Percentiles rank a stretch among this genome's conserved stretches.
These are phyloP conservation scores for Wickerhamomyces sp. DNA, from an alignment of 1,139 yeast genomes.

Conservation along the genomic window DNA sequence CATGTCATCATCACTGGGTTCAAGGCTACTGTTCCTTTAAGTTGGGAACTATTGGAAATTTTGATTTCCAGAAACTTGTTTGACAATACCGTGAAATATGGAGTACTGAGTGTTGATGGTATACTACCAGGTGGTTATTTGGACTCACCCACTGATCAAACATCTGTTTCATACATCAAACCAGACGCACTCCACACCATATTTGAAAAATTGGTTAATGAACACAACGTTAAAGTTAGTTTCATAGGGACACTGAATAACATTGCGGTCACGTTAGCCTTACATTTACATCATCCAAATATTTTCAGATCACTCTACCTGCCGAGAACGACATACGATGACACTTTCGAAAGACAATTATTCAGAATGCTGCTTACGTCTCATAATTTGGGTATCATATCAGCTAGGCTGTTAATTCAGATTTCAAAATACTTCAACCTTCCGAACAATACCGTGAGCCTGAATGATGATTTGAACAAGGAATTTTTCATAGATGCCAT, in stretches of 20 bases:
- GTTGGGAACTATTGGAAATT: slow-evolving; percentile 12
- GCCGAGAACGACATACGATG: slow-evolving; percentile 22
- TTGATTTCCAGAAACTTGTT: slow-evolving; percentile 13
- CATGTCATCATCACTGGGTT: slow-evolving; percentile 14
- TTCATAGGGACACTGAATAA: slow-evolving; percentile 41
- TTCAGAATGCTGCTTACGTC: slow-evolving; percentile 32
- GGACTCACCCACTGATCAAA: slow-evolving; percentile 2
- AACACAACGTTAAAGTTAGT: slow-evolving; percentile 42
- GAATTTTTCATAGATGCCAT: slow-evolving; percentile 4
- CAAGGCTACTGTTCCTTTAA: slow-evolving; percentile 12
- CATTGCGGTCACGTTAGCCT: slow-evolving; percentile 37
- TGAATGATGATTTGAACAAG: slow-evolving; percentile 5
- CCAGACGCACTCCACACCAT: not conserved
- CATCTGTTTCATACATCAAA: slow-evolving; percentile 1
- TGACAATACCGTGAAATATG: slow-evolving; percentile 10
- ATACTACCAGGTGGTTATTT: slow-evolving; percentile 14
- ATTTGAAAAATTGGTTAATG: slow-evolving; percentile 3
- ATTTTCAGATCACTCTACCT: slow-evolving; percentile 38
- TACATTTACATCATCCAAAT: slow-evolving; percentile 46
- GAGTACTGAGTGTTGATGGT: slow-evolving; percentile 16
- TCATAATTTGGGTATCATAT: slow-evolving; percentile 24
- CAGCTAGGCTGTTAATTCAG: slow-evolving; percentile 16
- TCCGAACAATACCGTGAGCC: not conserved
- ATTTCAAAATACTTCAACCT: slow-evolving; percentile 15
- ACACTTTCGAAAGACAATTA: slow-evolving; percentile 29